Percentiles rank a stretch among this genome's conserved stretches.
Conservation (phyloP, 2,329 filamentous ascomycete genomes). For the Botrytis fragariae region DNA sequence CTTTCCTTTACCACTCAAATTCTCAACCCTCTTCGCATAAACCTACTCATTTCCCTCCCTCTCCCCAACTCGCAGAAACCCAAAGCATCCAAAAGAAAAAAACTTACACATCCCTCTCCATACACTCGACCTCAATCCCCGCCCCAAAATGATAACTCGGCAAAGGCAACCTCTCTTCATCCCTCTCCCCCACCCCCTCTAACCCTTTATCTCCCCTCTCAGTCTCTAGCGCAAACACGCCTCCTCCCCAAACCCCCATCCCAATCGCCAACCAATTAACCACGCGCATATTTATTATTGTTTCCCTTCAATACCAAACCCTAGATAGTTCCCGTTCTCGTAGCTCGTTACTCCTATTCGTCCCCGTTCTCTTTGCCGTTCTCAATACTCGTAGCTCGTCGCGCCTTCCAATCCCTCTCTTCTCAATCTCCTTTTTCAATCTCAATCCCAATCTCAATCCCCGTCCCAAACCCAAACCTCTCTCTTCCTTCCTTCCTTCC, state of each 20-base stretch:
- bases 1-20: background rate
- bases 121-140: conserved; percentile 66
- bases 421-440: background rate
- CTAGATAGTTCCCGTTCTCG: background rate
- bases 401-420: background rate
- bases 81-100: background rate
- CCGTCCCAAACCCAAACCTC: no score
- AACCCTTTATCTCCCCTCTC: background rate
- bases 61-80: background rate
- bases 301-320: background rate
- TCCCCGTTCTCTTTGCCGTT: background rate
- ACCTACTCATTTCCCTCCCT: background rate
- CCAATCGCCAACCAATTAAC: background rate
- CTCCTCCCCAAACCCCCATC: background rate
- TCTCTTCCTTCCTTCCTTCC: no score
- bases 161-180: conserved; percentile 38
- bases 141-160: conserved; percentile 67
- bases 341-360: background rate
- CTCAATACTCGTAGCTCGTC: no score
- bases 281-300: background rate
- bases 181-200: conserved; percentile 13
- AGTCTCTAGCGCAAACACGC: background rate
- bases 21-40: background rate
- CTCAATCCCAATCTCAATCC: no score
- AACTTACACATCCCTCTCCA: conserved; percentile 69